phyloP scores from a whole-genome alignment of 805 yeast genomes.

The Jamesozyma gamospora region DNA sequence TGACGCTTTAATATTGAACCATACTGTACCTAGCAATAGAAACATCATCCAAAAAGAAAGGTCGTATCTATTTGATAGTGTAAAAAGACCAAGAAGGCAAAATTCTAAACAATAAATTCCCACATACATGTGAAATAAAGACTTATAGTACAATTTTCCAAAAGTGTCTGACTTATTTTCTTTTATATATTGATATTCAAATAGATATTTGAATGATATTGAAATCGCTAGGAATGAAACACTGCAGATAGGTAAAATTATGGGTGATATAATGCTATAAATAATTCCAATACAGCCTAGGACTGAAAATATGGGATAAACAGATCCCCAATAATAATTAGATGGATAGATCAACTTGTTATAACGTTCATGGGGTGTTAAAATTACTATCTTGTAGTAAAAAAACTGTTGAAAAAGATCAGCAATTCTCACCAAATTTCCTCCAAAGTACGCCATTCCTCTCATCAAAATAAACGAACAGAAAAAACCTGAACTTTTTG shows the following conservation, averaged over 20 bases:
- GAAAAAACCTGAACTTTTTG: conserved; percentile 80
- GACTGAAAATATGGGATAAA: conserved; percentile 68
- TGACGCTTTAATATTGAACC: conserved; percentile 1
- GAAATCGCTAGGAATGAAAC: conserved; percentile 48
- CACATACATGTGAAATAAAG: conserved; percentile 64
- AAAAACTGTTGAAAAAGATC: conserved; percentile 36
- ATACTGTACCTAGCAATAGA: conserved; percentile 12
- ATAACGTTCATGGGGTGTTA: conserved; percentile 54
- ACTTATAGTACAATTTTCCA: conserved; percentile 65
- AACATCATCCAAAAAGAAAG: conserved; percentile 41
- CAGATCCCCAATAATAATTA: conserved; percentile 63
- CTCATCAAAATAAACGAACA: conserved; percentile 65
- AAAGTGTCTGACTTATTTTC: conserved; percentile 49
- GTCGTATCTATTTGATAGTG: conserved; percentile 43
- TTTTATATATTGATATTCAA: conserved; percentile 45
- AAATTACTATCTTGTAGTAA: conserved; percentile 32
- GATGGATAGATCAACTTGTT: conserved; percentile 36
- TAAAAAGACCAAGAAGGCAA: conserved; percentile 66
- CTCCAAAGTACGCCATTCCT: conserved; percentile 69
- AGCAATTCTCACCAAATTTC: conserved; percentile 51
- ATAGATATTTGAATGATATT: conserved; percentile 61
- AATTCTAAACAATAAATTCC: conserved; percentile 78
- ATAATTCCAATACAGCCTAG: conserved; percentile 70
- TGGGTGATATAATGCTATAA: conserved; percentile 71
- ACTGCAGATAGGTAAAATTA: conserved; percentile 52